These are phyloP conservation scores for Mollisiaceae sp. DNA, from an alignment of 2,329 filamentous ascomycete genomes.

Conservation along the genomic window DNA sequence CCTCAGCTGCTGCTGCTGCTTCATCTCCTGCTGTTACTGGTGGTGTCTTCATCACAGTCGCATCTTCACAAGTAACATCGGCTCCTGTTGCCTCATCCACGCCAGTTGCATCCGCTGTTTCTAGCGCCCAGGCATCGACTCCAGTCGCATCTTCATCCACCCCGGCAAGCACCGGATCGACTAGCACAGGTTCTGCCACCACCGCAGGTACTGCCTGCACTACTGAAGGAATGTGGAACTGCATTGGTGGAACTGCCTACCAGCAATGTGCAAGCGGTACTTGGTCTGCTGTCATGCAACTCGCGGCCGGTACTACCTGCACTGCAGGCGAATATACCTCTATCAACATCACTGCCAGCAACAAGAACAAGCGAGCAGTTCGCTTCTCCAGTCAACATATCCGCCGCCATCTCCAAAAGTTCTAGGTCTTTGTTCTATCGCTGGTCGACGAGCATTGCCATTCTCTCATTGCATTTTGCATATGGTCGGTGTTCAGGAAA, in stretches of 20 bases:
- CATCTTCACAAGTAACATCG: slow-evolving; percentile 26
- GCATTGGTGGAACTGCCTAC: slow-evolving; percentile 54
- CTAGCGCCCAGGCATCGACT: slow-evolving; percentile 32
- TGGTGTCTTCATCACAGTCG: slow-evolving; percentile 45
- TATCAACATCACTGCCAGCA: slow-evolving; percentile 46
- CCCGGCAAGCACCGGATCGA: slow-evolving; percentile 36
- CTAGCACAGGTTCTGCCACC: slow-evolving; percentile 29
- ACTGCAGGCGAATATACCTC: slow-evolving; percentile 47
- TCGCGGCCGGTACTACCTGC: slow-evolving; percentile 56
- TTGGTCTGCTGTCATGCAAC: slow-evolving; percentile 51
- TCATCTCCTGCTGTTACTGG: slow-evolving; percentile 29
- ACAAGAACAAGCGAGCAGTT: slow-evolving; percentile 32
- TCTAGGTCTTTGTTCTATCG: slow-evolving; percentile 27
- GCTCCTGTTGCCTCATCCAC: slow-evolving; percentile 27
- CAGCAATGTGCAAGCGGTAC: slow-evolving; percentile 59
- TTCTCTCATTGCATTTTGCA: slow-evolving; percentile 28
- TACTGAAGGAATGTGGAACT: slow-evolving; percentile 60
- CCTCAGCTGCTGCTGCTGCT: slow-evolving; percentile 12
- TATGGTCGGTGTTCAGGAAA: slow-evolving; percentile 24
- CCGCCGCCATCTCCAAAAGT: slow-evolving; percentile 34
- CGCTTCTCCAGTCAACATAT: slow-evolving; percentile 37
- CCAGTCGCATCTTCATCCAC: slow-evolving; percentile 32
- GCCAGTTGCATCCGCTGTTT: slow-evolving; percentile 26
- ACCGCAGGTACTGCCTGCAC: slow-evolving; percentile 53
- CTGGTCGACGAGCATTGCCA: slow-evolving; percentile 34